Conservation (phyloP, 2,329 filamentous ascomycete species). For the Colletotrichum kahawae region DNA sequence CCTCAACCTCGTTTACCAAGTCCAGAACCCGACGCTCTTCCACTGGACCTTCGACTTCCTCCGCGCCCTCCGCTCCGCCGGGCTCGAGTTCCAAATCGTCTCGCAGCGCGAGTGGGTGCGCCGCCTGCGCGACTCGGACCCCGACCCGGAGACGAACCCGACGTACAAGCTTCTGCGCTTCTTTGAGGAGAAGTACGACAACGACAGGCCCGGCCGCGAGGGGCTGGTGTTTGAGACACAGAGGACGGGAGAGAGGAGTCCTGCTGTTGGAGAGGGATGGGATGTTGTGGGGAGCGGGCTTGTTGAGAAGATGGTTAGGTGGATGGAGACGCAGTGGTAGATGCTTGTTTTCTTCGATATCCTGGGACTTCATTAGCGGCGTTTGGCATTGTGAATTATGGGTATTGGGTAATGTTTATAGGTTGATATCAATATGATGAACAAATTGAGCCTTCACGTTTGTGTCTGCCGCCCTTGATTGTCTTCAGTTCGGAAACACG, state of each 20-base stretch:
- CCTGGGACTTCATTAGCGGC: not conserved
- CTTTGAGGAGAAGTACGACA: slow-evolving; percentile 56
- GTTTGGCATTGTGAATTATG: not conserved
- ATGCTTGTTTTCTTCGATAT: not conserved
- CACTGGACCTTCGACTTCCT: slow-evolving; percentile 59
- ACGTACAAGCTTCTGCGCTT: slow-evolving; percentile 57
- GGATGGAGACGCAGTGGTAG: slow-evolving; percentile 32
- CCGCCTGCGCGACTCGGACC: slow-evolving; percentile 47
- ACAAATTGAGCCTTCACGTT: not conserved
- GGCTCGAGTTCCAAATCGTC: slow-evolving; percentile 49
- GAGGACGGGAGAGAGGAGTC: slow-evolving; percentile 34
- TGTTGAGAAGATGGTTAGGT: slow-evolving; percentile 39
- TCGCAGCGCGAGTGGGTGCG: slow-evolving; percentile 49
- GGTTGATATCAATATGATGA: not conserved
- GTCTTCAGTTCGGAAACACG: no score
- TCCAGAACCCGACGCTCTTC: slow-evolving; percentile 54
- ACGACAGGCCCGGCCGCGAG: slow-evolving; percentile 39
- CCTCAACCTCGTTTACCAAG: slow-evolving; percentile 48
- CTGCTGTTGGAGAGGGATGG: slow-evolving; percentile 35
- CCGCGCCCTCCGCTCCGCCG: slow-evolving; percentile 49
- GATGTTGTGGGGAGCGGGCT: slow-evolving; percentile 43
- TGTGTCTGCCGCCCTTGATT: no score
- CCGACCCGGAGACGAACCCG: slow-evolving; percentile 54
- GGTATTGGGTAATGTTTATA: not conserved
- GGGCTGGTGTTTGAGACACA: slow-evolving; percentile 43